Evolutionary conservation across 2,329 filamentous ascomycete genomes (phyloP).

Genomic region (Coniochaeta prunicola): DNA sequence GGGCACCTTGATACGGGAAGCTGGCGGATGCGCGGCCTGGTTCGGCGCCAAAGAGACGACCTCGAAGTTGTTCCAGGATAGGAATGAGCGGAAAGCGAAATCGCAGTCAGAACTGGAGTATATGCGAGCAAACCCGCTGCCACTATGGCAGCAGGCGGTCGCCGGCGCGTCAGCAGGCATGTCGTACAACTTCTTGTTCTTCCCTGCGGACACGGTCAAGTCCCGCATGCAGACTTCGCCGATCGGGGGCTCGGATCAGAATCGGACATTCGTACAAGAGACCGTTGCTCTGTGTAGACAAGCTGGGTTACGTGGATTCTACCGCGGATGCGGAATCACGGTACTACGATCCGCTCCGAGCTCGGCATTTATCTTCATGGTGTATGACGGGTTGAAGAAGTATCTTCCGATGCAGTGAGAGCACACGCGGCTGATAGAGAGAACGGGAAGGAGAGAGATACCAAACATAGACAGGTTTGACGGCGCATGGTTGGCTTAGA

Average conservation of each 20-base stretch:
- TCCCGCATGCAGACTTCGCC: constrained; percentile 91
- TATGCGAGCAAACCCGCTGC: constrained; percentile 48
- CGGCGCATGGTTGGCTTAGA: not conserved
- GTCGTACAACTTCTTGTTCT: constrained; percentile 95
- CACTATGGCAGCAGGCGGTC: constrained; percentile 79
- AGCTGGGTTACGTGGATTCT: constrained; percentile 77
- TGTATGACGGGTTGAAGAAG: constrained; percentile 80
- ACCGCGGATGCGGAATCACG: constrained; percentile 92
- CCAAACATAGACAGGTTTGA: not conserved
- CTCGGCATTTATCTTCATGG: constrained; percentile 96
- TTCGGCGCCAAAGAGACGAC: constrained; percentile 86
- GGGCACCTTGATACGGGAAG: constrained; percentile 89
- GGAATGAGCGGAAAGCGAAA: constrained; percentile 36
- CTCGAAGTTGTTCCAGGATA: constrained; percentile 59
- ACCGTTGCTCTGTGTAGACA: constrained; percentile 69
- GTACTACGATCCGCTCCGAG: constrained; percentile 82
- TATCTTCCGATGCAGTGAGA: constrained; percentile 43
- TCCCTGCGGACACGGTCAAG: constrained; percentile 95
- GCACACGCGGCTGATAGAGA: not conserved
- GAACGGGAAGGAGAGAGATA: not conserved
- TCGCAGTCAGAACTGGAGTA: constrained; percentile 31
- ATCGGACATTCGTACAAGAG: constrained; percentile 64
- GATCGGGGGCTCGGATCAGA: constrained; percentile 42
- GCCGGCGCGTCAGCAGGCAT: constrained; percentile 86
- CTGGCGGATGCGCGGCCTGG: constrained; percentile 89